Conservation (phyloP, 208 protist genomes). For the Leishmania braziliensis region DNA sequence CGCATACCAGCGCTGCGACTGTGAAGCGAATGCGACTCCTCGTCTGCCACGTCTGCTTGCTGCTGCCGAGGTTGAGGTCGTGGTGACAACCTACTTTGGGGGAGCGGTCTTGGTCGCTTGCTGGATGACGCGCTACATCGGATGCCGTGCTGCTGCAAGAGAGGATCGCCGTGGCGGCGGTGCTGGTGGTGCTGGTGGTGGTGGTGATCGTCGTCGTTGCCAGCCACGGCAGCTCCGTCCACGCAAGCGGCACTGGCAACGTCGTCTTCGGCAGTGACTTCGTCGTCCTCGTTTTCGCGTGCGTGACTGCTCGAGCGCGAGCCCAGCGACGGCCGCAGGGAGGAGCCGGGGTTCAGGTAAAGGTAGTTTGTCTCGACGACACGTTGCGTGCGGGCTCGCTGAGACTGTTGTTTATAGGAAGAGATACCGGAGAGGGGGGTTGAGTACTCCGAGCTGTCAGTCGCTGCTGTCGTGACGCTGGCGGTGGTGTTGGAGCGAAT, state of each 20-base stretch:
- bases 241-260: not conserved
- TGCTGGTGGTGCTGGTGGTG: not conserved
- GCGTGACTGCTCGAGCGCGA: constrained; percentile 25
- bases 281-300: constrained; percentile 16
- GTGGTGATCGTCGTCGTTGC: not conserved
- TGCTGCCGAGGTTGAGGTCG: not conserved
- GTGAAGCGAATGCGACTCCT: not conserved
- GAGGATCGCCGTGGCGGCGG: constrained; percentile 16
- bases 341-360: not conserved
- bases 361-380: constrained; percentile 7
- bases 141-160: not conserved
- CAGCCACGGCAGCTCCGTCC: not conserved
- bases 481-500: constrained; percentile 17
- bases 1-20: constrained; percentile 11
- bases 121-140: constrained; percentile 8
- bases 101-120: constrained; percentile 16
- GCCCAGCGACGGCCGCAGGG: constrained; percentile 14
- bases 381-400: constrained; percentile 12
- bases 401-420: constrained; percentile 14
- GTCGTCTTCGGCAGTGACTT: constrained; percentile 1
- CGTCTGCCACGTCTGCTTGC: not conserved
- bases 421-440: constrained; percentile 31
- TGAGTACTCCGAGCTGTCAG: constrained; percentile 22
- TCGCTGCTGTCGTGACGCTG: constrained; percentile 18
- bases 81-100: not conserved